phyloP scores from a whole-genome alignment of 768 basidiomycete species.

The Lentinula raphanica region DNA sequence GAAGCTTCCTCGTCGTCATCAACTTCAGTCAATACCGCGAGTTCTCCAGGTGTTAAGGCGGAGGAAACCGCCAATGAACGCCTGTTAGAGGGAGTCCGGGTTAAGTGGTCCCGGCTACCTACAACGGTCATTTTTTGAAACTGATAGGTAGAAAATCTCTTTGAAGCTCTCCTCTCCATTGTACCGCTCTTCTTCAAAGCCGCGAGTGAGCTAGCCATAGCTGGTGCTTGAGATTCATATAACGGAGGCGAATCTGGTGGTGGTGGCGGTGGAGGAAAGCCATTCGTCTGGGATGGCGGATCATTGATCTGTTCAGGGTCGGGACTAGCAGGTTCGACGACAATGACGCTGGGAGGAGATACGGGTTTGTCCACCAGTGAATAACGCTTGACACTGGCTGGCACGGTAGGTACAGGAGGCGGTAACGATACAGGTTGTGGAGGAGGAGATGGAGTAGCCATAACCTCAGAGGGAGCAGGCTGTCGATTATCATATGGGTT shows the following conservation, averaged over 20 bases:
- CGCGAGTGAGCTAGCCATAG: slow-evolving; percentile 75
- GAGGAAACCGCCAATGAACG: slow-evolving; percentile 62
- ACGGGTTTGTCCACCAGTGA: slow-evolving; percentile 74
- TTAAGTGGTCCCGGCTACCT: slow-evolving; percentile 41
- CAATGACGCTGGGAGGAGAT: slow-evolving; percentile 34
- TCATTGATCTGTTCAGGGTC: slow-evolving; percentile 22
- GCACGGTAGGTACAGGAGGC: slow-evolving; percentile 37
- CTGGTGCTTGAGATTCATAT: slow-evolving; percentile 45
- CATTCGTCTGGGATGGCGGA: slow-evolving; percentile 20
- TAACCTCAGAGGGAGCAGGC: slow-evolving; percentile 8
- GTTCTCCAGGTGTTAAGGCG: slow-evolving; percentile 61
- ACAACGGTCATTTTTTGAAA: slow-evolving; percentile 87
- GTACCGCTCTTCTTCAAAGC: slow-evolving; percentile 84
- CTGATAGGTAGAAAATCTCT: slow-evolving; percentile 93
- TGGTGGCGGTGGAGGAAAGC: slow-evolving; percentile 25
- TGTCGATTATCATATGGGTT: slow-evolving; percentile 7
- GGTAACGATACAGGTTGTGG: slow-evolving; percentile 12
- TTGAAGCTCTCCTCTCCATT: slow-evolving; percentile 87
- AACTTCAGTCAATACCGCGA: slow-evolving; percentile 70
- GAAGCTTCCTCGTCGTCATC: slow-evolving; percentile 53
- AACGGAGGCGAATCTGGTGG: slow-evolving; percentile 33
- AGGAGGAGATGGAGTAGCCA: slow-evolving; percentile 14
- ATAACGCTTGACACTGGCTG: slow-evolving; percentile 70
- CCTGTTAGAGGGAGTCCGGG: slow-evolving; percentile 50
- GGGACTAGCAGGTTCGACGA: slow-evolving; percentile 48